These are phyloP conservation scores for Eucalyptus guilfoylei DNA, from an alignment of 345 rosid genomes.

Conservation along the genomic window DNA sequence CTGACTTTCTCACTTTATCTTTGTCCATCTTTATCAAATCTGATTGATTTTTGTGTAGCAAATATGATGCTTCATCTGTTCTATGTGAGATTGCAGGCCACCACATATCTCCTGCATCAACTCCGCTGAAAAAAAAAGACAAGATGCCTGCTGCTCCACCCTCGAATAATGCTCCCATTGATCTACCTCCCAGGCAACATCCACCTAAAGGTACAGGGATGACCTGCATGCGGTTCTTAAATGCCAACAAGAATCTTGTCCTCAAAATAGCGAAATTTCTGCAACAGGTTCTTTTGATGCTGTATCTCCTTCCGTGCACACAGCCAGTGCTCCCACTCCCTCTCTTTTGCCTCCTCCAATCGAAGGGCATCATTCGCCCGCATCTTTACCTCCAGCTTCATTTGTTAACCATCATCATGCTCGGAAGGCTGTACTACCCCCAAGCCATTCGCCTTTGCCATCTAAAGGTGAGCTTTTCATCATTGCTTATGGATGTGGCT, in stretches of 20 bases:
- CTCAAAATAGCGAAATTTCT: not conserved
- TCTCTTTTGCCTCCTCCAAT: slow-evolving; percentile 8
- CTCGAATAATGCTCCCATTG: slow-evolving; percentile 6
- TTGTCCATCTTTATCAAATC: not conserved
- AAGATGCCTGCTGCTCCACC: slow-evolving; percentile 55
- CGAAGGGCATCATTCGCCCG: slow-evolving; percentile 5
- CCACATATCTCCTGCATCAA: slow-evolving; percentile 25
- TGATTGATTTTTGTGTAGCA: not conserved
- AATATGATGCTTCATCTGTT: not conserved
- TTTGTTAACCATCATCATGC: slow-evolving; percentile 16
- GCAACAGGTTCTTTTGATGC: slow-evolving; percentile 18
- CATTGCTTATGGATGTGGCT: not conserved
- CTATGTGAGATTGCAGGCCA: slow-evolving; percentile 22
- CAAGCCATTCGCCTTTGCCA: not conserved
- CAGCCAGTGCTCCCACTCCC: slow-evolving; percentile 15
- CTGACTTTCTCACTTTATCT: not conserved
- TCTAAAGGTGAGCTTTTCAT: not conserved
- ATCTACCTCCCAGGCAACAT: not conserved
- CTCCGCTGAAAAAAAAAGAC: slow-evolving; percentile 25
- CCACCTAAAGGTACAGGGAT: not conserved
- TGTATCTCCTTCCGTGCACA: slow-evolving; percentile 19
- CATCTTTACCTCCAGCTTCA: slow-evolving; percentile 33
- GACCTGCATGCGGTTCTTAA: not conserved
- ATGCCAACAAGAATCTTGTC: not conserved
- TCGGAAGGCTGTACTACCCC: not conserved